Evolutionary conservation across 441 rosid genomes (phyloP).

Genomic region (Metrosideros polymorpha): DNA sequence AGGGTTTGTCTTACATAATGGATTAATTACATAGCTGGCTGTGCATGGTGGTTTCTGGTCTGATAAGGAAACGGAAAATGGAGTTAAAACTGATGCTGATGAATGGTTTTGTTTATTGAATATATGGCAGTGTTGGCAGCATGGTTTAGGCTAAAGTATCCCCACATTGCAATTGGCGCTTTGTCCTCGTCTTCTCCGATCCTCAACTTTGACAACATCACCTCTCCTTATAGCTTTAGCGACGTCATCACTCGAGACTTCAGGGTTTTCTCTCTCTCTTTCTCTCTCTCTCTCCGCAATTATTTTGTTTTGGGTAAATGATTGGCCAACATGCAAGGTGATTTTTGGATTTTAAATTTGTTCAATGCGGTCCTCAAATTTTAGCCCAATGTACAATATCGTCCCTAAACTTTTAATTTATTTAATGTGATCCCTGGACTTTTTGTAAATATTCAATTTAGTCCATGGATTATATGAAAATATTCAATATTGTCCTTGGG

Average conservation of each 20-base stretch:
- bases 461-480: no score
- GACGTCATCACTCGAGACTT: constrained; percentile 39
- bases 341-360: no score
- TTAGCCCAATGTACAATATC: no score
- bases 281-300: neutral
- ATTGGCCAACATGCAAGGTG: no score
- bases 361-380: no score
- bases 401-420: no score
- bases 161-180: constrained; percentile 52
- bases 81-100: neutral
- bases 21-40: neutral
- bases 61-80: neutral
- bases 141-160: constrained; percentile 64
- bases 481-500: no score
- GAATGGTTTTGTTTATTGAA: neutral
- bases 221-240: constrained; percentile 45
- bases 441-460: no score
- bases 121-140: constrained; percentile 48
- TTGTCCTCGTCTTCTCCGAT: constrained; percentile 67
- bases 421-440: no score
- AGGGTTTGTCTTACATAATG: neutral
- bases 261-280: constrained; percentile 18
- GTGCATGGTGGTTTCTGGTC: neutral
- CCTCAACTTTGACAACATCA: constrained; percentile 36
- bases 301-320: neutral